These are phyloP conservation scores for Abrus pulchellus DNA, from an alignment of 306 rosid genomes.

Conservation along the genomic window DNA sequence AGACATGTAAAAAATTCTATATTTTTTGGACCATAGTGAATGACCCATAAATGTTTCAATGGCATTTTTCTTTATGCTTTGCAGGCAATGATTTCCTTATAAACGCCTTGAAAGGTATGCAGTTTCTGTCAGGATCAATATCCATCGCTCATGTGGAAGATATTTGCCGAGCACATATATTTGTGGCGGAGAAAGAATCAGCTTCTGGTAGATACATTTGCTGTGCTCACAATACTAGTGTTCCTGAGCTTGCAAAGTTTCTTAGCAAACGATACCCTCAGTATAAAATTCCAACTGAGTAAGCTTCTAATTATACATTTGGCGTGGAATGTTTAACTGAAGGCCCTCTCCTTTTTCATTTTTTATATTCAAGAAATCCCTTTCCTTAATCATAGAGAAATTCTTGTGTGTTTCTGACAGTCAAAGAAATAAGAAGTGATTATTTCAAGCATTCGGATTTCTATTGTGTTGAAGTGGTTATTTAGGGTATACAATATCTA, in stretches of 20 bases:
- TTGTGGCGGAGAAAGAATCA: conserved; percentile 83
- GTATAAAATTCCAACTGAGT: conserved; percentile 74
- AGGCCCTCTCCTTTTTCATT: not conserved
- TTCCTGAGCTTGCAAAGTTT: conserved; percentile 81
- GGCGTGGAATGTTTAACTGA: not conserved
- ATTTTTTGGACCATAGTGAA: not conserved
- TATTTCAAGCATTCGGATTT: too few species aligned
- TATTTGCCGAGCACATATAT: conserved; percentile 75
- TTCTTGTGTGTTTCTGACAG: not conserved
- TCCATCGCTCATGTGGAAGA: conserved; percentile 81
- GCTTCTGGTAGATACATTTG: conserved; percentile 81
- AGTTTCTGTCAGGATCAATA: conserved; percentile 73
- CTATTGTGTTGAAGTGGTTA: too few species aligned
- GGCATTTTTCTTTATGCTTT: conserved; percentile 5
- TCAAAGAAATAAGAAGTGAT: not conserved
- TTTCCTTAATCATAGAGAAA: not conserved
- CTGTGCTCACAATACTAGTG: conserved; percentile 67
- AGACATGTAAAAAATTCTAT: not conserved
- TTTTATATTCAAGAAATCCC: not conserved
- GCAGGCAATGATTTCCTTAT: conserved; percentile 75
- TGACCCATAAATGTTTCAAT: conserved; percentile 24
- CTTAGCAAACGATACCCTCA: conserved; percentile 71
- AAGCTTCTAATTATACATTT: conserved; percentile 49
- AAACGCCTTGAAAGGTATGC: conserved; percentile 77
- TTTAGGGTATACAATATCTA: not conserved